A percentile compares a stretch with the other conserved stretches of the same genome.
These are phyloP conservation scores for Grammothele lineata DNA, from an alignment of 768 basidiomycete species.

Conservation along the genomic window DNA sequence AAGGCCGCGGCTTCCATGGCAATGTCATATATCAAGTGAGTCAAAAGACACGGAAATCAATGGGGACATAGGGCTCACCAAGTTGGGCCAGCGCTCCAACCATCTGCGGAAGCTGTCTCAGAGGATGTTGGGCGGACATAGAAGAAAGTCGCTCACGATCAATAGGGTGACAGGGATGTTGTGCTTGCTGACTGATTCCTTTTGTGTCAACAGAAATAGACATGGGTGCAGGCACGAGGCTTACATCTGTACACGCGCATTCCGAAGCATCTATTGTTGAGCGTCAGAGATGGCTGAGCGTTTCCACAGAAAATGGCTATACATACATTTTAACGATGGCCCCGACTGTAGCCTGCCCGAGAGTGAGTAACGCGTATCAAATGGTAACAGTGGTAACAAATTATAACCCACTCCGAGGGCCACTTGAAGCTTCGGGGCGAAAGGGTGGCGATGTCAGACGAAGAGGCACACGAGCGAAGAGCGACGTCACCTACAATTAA, in stretches of 20 bases:
- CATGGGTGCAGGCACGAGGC: too few relatives aligned
- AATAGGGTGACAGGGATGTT: slow-evolving; percentile 43
- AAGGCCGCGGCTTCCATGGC: slow-evolving; percentile 6
- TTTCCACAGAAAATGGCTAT: too few relatives aligned
- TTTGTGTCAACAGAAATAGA: too few relatives aligned
- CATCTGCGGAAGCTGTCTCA: slow-evolving; percentile 32
- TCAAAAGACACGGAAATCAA: too few relatives aligned
- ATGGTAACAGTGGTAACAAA: too few relatives aligned
- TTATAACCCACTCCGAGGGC: slow-evolving; percentile 20
- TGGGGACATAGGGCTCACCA: too few relatives aligned
- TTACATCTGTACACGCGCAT: slow-evolving; percentile 63
- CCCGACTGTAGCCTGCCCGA: slow-evolving; percentile 44
- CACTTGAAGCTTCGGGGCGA: slow-evolving; percentile 21
- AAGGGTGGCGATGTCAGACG: neutral
- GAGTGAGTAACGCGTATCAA: neutral
- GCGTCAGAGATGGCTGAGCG: too few relatives aligned
- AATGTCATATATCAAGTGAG: too few relatives aligned
- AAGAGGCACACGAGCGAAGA: neutral
- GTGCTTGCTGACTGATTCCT: slow-evolving; percentile 53
- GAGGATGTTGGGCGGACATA: too few relatives aligned
- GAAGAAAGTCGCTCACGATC: slow-evolving; percentile 37
- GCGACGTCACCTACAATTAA: slow-evolving; percentile 13
- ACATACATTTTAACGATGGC: slow-evolving; percentile 52
- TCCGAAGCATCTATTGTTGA: slow-evolving; percentile 41
- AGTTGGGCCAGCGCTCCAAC: slow-evolving; percentile 47